A percentile compares a stretch with the other conserved stretches of the same genome.
These are phyloP conservation scores for Yamadazyma epiphylla DNA, from an alignment of 1,139 yeast genomes.

Conservation along the genomic window DNA sequence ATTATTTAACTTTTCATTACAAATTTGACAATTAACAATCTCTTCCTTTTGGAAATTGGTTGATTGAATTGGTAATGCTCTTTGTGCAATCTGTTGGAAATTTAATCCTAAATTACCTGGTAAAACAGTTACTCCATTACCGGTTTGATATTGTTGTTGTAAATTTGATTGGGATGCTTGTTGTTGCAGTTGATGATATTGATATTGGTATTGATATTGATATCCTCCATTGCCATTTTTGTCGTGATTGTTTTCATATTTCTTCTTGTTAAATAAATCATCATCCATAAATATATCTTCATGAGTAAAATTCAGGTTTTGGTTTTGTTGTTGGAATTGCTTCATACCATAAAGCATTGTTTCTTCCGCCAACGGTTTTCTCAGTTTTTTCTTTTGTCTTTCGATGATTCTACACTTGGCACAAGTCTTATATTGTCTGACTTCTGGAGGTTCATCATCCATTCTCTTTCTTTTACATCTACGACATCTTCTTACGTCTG, in stretches of 20 bases:
- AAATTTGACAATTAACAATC: slow-evolving; percentile 21
- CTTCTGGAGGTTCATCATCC: slow-evolving; percentile 58
- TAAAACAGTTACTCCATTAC: neutral
- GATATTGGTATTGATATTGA: slow-evolving; percentile 14
- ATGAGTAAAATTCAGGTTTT: slow-evolving; percentile 36
- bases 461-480: slow-evolving; percentile 58
- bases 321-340: slow-evolving; percentile 43
- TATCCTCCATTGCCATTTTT: slow-evolving; percentile 9
- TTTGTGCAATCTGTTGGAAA: slow-evolving; percentile 15
- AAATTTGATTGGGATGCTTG: neutral
- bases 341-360: slow-evolving; percentile 47
- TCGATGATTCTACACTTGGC: slow-evolving; percentile 59
- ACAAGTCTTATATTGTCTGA: slow-evolving; percentile 55
- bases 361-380: slow-evolving; percentile 47
- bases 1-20: slow-evolving; percentile 18
- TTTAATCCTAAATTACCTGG: slow-evolving; percentile 5
- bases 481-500: slow-evolving; percentile 47
- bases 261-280: slow-evolving; percentile 18
- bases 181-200: neutral
- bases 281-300: slow-evolving; percentile 34
- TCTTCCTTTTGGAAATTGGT: slow-evolving; percentile 11
- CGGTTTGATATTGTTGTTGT: neutral
- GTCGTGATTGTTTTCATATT: slow-evolving; percentile 7
- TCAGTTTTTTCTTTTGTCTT: slow-evolving; percentile 43
- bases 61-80: slow-evolving; percentile 15